Conservation (phyloP, 169 alveolate genomes). For the Eimeria falciformis region DNA sequence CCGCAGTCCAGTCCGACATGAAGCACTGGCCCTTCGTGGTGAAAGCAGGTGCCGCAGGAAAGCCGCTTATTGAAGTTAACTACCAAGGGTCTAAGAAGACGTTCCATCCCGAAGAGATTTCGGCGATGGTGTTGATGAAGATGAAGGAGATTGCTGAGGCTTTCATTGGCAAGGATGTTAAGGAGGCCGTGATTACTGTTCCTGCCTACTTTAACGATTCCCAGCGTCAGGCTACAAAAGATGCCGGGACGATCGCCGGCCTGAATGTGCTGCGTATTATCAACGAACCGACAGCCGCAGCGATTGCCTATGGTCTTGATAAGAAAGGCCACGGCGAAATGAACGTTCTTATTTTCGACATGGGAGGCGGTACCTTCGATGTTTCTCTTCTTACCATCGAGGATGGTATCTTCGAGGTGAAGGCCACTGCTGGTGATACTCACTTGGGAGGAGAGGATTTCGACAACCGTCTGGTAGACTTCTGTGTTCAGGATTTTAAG, state of each 20-base stretch:
- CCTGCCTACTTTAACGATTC: conserved; percentile 99
- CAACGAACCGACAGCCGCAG: conserved; percentile 99
- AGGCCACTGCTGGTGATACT: conserved; percentile 99
- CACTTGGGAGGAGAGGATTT: conserved; percentile 99
- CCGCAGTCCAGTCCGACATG: conserved; percentile 96
- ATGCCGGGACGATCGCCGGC: conserved; percentile 99
- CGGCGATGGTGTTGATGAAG: conserved; percentile 97
- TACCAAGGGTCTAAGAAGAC: conserved; percentile 93
- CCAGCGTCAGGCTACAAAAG: conserved; percentile 99
- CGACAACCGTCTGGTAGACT: conserved; percentile 97
- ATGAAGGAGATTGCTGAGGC: conserved; percentile 98
- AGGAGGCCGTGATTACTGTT: conserved; percentile 98
- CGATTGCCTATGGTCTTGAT: conserved; percentile 98
- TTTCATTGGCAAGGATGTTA: conserved; percentile 94
- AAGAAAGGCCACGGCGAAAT: conserved; percentile 94
- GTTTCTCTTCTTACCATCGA: conserved; percentile 97
- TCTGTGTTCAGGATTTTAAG: conserved; percentile 96
- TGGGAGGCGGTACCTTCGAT: conserved; percentile 99
- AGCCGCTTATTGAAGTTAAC: conserved; percentile 95
- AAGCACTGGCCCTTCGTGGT: conserved; percentile 97
- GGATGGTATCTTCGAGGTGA: conserved; percentile 98
- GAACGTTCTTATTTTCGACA: conserved; percentile 96
- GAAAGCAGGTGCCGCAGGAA: conserved; percentile 85
- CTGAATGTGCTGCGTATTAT: conserved; percentile 97
- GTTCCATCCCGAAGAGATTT: conserved; percentile 98